Evolutionary conservation across 2,329 filamentous ascomycete species (phyloP).

Genomic region (Fusarium euwallaceae): DNA sequence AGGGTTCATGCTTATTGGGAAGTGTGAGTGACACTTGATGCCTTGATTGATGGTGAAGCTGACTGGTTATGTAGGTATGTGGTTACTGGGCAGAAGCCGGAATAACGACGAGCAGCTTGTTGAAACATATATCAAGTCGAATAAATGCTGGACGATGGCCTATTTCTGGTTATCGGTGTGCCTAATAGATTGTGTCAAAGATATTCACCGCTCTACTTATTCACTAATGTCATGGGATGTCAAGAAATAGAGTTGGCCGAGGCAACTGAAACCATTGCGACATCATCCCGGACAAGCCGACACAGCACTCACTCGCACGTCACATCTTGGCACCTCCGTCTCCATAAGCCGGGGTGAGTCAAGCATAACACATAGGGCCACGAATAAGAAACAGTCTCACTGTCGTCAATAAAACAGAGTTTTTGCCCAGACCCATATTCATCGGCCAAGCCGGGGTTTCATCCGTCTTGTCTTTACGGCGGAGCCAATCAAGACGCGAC

Average conservation of each 20-base stretch:
- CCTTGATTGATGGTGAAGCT: background rate
- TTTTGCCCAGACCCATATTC: background rate
- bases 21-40: background rate
- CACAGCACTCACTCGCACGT: background rate
- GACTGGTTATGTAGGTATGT: background rate
- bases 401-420: background rate
- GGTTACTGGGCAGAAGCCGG: slow-evolving; percentile 23
- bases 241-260: background rate
- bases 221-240: background rate
- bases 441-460: background rate
- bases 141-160: background rate
- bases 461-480: background rate
- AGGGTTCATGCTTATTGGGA: background rate
- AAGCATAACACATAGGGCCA: background rate
- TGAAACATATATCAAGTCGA: background rate
- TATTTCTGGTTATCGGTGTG: accelerated
- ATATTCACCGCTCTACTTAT: background rate
- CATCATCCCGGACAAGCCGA: background rate
- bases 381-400: background rate
- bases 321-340: background rate
- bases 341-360: background rate
- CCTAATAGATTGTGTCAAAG: background rate
- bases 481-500: background rate
- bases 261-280: background rate
- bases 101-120: background rate